Evolutionary conservation across 108 stramenopile genomes (phyloP).

Genomic region (Parietichytrium sp.): DNA sequence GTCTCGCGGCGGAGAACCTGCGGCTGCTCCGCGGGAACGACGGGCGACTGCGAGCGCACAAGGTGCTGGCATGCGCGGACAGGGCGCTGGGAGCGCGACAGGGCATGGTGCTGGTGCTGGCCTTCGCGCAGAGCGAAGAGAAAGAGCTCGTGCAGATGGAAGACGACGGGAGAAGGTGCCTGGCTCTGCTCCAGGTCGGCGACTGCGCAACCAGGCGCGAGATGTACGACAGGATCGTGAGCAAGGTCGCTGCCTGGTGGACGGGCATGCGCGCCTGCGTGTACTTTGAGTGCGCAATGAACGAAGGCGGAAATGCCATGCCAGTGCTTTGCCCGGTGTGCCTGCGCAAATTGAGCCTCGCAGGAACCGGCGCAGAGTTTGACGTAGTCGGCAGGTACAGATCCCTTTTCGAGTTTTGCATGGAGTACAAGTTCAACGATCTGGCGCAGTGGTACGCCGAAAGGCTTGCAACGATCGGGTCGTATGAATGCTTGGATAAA

Average conservation of each 20-base stretch:
- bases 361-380: neutral
- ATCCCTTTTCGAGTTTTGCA: neutral
- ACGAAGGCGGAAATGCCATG: neutral
- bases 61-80: no score
- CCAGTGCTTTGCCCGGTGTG: constrained; percentile 8
- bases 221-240: no score
- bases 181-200: no score
- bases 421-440: neutral
- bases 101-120: no score
- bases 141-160: no score
- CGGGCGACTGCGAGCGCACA: no score
- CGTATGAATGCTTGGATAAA: neutral
- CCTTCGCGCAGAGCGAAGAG: no score
- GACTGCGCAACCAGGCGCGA: no score
- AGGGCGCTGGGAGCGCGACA: no score
- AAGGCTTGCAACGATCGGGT: neutral
- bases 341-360: constrained; percentile 17
- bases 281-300: constrained; percentile 13
- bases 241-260: neutral
- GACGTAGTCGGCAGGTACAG: neutral
- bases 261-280: neutral
- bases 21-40: no score
- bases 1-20: no score
- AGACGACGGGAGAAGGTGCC: no score
- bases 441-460: constrained; percentile 21